phyloP scores from a whole-genome alignment of 2,329 filamentous ascomycete species.

The Penicillium sp. region DNA sequence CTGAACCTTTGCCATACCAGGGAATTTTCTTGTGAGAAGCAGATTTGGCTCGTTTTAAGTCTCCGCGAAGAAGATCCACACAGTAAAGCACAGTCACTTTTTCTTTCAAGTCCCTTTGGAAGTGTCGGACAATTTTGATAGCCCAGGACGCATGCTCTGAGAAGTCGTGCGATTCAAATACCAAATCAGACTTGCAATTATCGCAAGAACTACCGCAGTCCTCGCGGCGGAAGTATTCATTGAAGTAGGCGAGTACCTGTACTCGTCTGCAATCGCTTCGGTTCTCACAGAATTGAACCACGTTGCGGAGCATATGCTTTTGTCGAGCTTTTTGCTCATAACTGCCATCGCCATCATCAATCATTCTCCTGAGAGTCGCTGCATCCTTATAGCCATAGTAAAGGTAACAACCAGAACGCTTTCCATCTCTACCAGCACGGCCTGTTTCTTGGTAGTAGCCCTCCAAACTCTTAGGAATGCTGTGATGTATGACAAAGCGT shows the following conservation, averaged over 20 bases:
- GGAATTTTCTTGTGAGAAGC: conserved; percentile 56
- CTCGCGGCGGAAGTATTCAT: conserved; percentile 74
- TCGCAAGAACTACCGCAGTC: conserved; percentile 81
- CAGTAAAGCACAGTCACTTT: conserved; percentile 77
- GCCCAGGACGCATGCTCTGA: conserved; percentile 74
- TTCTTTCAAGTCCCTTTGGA: conserved; percentile 50
- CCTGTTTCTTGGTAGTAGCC: conserved; percentile 99
- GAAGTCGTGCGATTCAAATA: conserved; percentile 76
- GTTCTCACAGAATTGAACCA: conserved; percentile 90
- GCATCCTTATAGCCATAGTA: conserved; percentile 85
- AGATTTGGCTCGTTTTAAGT: conserved; percentile 61
- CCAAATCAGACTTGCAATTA: conserved; percentile 77
- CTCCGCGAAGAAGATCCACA: conserved; percentile 81
- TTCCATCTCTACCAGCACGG: conserved; percentile 87
- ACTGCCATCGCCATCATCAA: conserved; percentile 77
- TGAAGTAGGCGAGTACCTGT: conserved; percentile 92
- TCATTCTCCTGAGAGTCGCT: conserved; percentile 75
- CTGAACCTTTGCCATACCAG: conserved; percentile 70
- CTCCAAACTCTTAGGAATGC: conserved; percentile 90
- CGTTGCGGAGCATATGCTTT: conserved; percentile 79
- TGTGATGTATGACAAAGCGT: conserved; percentile 92
- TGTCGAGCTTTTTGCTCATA: conserved; percentile 82
- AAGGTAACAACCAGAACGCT: conserved; percentile 84
- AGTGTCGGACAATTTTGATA: conserved; percentile 67
- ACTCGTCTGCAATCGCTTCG: conserved; percentile 82